Evolutionary conservation across 257 asterid species (phyloP).

Genomic region (Parsonsia alboflavescens): DNA sequence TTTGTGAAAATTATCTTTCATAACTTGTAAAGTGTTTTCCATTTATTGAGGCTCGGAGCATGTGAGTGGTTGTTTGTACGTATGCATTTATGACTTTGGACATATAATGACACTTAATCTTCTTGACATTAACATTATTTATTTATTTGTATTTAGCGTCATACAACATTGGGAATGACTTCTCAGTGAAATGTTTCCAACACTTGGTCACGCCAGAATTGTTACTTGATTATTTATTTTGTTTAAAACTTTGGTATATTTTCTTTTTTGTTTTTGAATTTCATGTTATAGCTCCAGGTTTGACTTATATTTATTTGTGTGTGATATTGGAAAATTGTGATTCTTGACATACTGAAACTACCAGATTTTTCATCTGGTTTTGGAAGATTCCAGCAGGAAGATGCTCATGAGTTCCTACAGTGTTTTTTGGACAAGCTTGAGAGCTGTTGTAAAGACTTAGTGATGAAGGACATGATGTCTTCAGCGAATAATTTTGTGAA

Average conservation of each 20-base stretch:
- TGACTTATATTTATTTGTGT: not conserved
- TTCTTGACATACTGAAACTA: slow-evolving; percentile 43
- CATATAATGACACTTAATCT: not conserved
- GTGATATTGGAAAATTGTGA: slow-evolving; percentile 14
- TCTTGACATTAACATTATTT: not conserved
- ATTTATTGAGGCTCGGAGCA: not conserved
- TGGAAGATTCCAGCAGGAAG: slow-evolving; percentile 67
- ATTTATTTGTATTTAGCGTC: not conserved
- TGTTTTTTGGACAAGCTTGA: slow-evolving; percentile 79
- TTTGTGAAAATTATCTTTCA: slow-evolving; percentile 13
- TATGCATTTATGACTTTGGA: not conserved
- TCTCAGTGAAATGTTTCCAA: not conserved
- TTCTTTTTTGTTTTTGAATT: not conserved
- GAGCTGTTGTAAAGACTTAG: slow-evolving; percentile 24
- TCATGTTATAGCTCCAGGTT: not conserved
- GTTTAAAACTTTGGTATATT: not conserved
- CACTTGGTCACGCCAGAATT: too few species aligned
- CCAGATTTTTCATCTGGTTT: slow-evolving; percentile 68
- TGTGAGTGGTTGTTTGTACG: not conserved
- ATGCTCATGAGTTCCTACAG: slow-evolving; percentile 88
- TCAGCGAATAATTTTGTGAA: slow-evolving; percentile 48
- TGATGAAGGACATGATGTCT: slow-evolving; percentile 15
- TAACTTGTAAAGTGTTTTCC: not conserved
- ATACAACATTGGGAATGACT: not conserved
- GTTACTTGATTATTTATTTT: not conserved